Evolutionary conservation across 2,329 filamentous ascomycete genomes (phyloP).

Genomic region (Huntiella savannae): DNA sequence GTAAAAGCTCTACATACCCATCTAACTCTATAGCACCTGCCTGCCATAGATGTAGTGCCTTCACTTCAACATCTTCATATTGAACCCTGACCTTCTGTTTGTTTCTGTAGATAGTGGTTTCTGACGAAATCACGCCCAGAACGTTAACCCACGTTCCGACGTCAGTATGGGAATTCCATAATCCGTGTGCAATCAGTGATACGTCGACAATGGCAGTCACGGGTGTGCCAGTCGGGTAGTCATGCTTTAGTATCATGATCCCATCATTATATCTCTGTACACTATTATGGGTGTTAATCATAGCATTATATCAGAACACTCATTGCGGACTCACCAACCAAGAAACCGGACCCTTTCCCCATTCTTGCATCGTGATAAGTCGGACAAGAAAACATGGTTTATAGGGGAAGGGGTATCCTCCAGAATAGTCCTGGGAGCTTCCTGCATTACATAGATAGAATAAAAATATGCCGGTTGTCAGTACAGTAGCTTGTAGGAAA

Average conservation of each 20-base stretch:
- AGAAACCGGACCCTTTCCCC: slow-evolving; percentile 78
- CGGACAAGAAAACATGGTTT: slow-evolving; percentile 32
- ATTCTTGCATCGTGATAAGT: slow-evolving; percentile 29
- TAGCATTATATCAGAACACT: too few species aligned
- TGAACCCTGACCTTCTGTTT: neutral
- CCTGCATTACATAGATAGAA: too few species aligned
- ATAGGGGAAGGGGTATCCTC: too few species aligned
- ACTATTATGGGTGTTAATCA: too few species aligned
- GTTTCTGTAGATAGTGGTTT: slow-evolving; percentile 1
- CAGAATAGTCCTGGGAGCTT: too few species aligned
- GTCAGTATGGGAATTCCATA: slow-evolving; percentile 43
- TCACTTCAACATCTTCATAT: neutral
- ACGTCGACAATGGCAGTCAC: slow-evolving; percentile 47
- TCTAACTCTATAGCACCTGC: slow-evolving; percentile 54
- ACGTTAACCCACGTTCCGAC: slow-evolving; percentile 80
- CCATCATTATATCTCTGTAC: too few species aligned
- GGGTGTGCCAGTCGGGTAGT: slow-evolving; percentile 30
- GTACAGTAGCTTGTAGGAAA: too few species aligned
- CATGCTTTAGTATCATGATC: slow-evolving; percentile 48
- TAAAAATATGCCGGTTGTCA: too few species aligned
- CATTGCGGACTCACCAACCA: slow-evolving; percentile 51
- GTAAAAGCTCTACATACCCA: slow-evolving; percentile 39
- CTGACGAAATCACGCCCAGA: slow-evolving; percentile 50
- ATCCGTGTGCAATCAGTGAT: slow-evolving; percentile 45
- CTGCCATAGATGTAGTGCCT: slow-evolving; percentile 55